Evolutionary conservation across 2,329 filamentous ascomycete species (phyloP).

Genomic region (Anisogramma anomala): DNA sequence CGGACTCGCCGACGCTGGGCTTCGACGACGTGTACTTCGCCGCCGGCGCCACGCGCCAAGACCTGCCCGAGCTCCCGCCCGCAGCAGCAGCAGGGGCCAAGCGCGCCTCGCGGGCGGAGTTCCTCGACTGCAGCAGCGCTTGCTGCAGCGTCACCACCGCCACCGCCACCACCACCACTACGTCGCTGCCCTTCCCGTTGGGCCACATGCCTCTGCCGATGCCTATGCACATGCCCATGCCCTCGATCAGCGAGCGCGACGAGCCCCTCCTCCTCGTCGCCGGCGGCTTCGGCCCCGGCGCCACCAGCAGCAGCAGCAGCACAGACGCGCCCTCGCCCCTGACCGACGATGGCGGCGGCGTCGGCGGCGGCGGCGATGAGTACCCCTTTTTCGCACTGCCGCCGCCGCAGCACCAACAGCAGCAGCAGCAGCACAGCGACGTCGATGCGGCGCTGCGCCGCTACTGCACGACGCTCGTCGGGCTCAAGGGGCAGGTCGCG

Average conservation of each 20-base stretch:
- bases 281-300: too few species aligned
- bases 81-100: not conserved
- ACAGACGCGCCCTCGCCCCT: conserved; percentile 8
- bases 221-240: conserved; percentile 12
- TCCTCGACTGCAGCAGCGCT: too few species aligned
- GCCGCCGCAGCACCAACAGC: too few species aligned
- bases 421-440: conserved; percentile 1
- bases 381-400: conserved; percentile 29
- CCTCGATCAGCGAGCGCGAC: conserved; percentile 14
- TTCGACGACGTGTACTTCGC: conserved; percentile 34
- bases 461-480: conserved; percentile 36
- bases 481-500: conserved; percentile 36
- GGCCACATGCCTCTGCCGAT: conserved; percentile 8
- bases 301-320: too few species aligned
- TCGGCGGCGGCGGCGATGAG: conserved; percentile 16
- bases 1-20: conserved; percentile 49
- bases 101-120: conserved; percentile 4
- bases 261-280: conserved; percentile 6
- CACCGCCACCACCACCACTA: too few species aligned
- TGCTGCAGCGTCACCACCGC: too few species aligned
- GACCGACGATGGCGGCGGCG: too few species aligned
- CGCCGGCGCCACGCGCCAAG: conserved; percentile 16
- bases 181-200: not conserved
- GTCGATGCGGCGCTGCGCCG: conserved; percentile 28
- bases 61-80: conserved; percentile 20